Conservation (phyloP, 768 basidiomycete species). For the Suillus decipiens region DNA sequence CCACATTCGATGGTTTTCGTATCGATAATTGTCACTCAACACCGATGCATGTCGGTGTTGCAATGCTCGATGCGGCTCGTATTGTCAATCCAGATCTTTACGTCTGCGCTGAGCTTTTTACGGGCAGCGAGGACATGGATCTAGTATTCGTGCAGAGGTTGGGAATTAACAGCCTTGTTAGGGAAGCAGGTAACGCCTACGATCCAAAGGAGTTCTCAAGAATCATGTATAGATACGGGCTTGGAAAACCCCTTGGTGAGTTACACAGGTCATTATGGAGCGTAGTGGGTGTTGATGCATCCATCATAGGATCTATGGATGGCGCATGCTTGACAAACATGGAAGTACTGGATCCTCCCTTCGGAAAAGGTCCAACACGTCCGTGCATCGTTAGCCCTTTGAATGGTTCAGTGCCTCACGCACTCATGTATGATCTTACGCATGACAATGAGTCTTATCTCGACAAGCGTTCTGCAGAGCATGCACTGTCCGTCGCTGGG, state of each 20-base stretch:
- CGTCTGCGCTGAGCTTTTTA: conserved; percentile 95
- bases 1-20: conserved; percentile 91
- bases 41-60: conserved; percentile 93
- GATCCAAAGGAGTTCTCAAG: conserved; percentile 91
- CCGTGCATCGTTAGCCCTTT: conserved; percentile 76
- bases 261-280: conserved; percentile 10
- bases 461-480: conserved; percentile 91
- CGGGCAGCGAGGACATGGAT: conserved; percentile 94
- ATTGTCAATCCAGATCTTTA: conserved; percentile 91
- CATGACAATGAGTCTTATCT: conserved; percentile 96
- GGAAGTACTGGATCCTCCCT: conserved; percentile 80
- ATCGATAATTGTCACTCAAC: conserved; percentile 99
- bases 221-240: conserved; percentile 84
- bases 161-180: conserved; percentile 90
- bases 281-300: not conserved
- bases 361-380: conserved; percentile 77
- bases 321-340: conserved; percentile 74
- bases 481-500: conserved; percentile 92
- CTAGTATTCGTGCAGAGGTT: conserved; percentile 86
- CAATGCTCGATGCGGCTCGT: conserved; percentile 89
- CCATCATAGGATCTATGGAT: conserved; percentile 83
- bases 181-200: conserved; percentile 92
- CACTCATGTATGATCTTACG: conserved; percentile 92
- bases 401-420: conserved; percentile 87
- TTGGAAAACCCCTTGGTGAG: conserved; percentile 90